Evolutionary conservation across 306 rosid species (phyloP), one percentile per base, ranked within the genome.

Genomic region (Cyamopsis tetragonoloba): DNA sequence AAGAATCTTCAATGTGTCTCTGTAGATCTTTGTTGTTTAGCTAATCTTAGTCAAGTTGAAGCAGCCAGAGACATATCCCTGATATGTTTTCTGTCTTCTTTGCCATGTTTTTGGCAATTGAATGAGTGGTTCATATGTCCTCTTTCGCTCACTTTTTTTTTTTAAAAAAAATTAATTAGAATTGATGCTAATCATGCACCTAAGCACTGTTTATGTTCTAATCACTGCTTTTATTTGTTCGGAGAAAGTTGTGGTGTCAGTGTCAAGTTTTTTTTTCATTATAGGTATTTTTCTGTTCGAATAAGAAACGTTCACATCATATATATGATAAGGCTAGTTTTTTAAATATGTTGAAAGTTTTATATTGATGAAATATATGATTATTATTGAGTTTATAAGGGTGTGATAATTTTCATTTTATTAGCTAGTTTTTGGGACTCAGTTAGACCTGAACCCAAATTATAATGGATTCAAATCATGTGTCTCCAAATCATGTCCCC

Each of bases 201-300:
- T 41, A 76, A 69, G 28, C 56, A 48, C 58, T 32, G 68, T 62
- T n/a, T 69, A 49, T 24, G 72, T 62, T 43, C 35, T 70, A 46
- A 63, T 76, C 72, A 53, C 61, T 70, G 73, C 37, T 55, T 57
- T 65, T 65, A 32, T 64, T 71, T 43, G 81, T 64, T 71, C 54
- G 70, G 27, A 32, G 57, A 38, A 38, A 64, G 82, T 77, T 71
- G 69, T 56, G 46, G 24, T 48, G 78, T 77, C 82, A 71, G 1
- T 71, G 19, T 77, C 77, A 54, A n/a, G n/a, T n/a, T n/a, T n/a
- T n/a, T n/a, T n/a, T n/a, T n/a, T n/a, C n/a, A n/a, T n/a, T n/a
- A n/a, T n/a, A n/a, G n/a, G n/a, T n/a, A n/a, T n/a, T n/a, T n/a
- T n/a, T n/a, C n/a, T n/a, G n/a, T n/a, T n/a, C n/a, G n/a, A n/a